Conservation (phyloP, 148 eudicot genomes). For the Vaccinium corymbosum region DNA sequence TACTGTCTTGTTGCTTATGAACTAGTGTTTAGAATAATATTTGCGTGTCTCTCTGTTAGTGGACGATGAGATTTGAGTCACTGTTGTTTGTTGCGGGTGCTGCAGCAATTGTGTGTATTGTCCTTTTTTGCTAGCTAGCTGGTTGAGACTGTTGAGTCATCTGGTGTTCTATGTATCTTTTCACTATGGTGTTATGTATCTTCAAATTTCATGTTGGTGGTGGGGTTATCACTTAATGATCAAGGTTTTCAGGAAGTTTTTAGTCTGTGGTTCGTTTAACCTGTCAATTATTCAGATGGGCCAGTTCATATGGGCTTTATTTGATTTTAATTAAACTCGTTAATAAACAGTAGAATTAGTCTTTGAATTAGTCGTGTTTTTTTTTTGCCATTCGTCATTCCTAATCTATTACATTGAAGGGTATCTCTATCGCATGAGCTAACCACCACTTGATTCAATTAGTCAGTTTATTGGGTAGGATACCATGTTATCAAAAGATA, state of each 20-base stretch:
- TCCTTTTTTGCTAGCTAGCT: background rate
- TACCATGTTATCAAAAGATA: no score
- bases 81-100: no score
- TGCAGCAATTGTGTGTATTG: background rate
- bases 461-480: no score
- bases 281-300: background rate
- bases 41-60: no score
- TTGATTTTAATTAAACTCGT: no score
- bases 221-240: background rate
- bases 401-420: no score
- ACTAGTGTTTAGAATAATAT: background rate
- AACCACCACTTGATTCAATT: no score
- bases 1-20: background rate
- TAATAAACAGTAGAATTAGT: no score
- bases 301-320: background rate
- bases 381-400: no score
- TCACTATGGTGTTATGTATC: background rate
- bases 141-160: background rate
- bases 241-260: background rate
- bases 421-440: no score
- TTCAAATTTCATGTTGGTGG: background rate
- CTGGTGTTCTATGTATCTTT: background rate
- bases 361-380: no score
- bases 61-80: no score
- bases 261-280: background rate